Evolutionary conservation across 2,329 filamentous ascomycete species (phyloP).

Genomic region (Ophiocordyceps camponoti-saundersi): DNA sequence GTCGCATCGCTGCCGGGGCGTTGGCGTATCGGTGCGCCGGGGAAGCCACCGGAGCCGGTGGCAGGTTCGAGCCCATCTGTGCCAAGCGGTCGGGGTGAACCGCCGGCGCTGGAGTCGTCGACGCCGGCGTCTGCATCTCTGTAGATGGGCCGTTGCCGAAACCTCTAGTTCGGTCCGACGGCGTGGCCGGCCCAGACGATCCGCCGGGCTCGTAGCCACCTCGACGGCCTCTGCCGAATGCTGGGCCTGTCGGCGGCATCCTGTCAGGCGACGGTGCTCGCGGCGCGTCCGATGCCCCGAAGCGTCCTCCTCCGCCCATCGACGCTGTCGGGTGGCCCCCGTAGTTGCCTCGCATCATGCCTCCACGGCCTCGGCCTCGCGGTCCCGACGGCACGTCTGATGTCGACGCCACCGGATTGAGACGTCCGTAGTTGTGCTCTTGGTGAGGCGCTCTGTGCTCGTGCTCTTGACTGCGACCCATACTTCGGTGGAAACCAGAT

Average conservation of each 20-base stretch:
- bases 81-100: constrained; percentile 34
- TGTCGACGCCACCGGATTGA: constrained; percentile 33
- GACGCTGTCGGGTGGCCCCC: constrained; percentile 18
- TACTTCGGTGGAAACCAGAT: constrained; percentile 18
- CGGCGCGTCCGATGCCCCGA: constrained; percentile 20
- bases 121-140: constrained; percentile 9
- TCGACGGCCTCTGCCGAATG: constrained; percentile 29
- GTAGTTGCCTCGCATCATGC: constrained; percentile 19
- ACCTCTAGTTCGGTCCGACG: constrained; percentile 23
- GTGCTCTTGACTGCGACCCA: constrained; percentile 21
- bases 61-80: constrained; percentile 20
- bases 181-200: constrained; percentile 11
- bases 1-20: constrained; percentile 10
- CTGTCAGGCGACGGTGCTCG: constrained; percentile 30
- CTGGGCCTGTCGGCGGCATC: constrained; percentile 34
- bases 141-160: constrained; percentile 10
- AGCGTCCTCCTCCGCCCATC: constrained; percentile 24
- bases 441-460: constrained; percentile 35
- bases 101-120: constrained; percentile 10
- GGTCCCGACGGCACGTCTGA: constrained; percentile 38
- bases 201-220: constrained; percentile 21
- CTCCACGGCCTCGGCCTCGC: constrained; percentile 30
- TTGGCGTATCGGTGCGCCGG: constrained; percentile 12
- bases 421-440: constrained; percentile 45
- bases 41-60: constrained; percentile 8